phyloP scores from a whole-genome alignment of 2,329 filamentous ascomycete species.

The Paramyrothecium sp. region DNA sequence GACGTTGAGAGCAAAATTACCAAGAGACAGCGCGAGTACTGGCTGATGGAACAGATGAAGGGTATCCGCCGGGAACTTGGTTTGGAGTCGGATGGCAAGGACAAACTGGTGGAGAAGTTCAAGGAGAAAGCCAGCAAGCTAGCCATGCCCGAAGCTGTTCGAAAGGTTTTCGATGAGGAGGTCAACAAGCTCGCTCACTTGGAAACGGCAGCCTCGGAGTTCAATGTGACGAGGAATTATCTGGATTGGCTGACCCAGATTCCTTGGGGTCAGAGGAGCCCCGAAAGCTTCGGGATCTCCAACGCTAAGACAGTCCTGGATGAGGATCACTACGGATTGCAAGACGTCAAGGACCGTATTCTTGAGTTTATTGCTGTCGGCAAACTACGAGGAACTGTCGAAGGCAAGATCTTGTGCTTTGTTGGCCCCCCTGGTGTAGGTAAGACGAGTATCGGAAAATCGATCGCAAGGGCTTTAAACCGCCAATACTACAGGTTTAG shows the following conservation, averaged over 20 bases:
- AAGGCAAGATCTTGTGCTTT: constrained; percentile 97
- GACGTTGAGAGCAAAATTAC: constrained; percentile 97
- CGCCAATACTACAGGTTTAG: constrained; percentile 98
- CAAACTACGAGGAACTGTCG: constrained; percentile 93
- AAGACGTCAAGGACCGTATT: constrained; percentile 98
- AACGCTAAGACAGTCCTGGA: constrained; percentile 89
- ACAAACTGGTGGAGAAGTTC: constrained; percentile 96
- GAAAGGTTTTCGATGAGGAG: constrained; percentile 98
- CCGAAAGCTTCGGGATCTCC: constrained; percentile 94
- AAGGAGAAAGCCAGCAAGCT: constrained; percentile 91
- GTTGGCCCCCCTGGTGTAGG: constrained; percentile 96
- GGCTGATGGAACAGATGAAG: constrained; percentile 99
- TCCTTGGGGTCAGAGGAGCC: constrained; percentile 92
- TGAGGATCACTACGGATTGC: constrained; percentile 93
- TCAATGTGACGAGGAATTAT: constrained; percentile 98
- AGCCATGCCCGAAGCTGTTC: constrained; percentile 94
- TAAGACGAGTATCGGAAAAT: constrained; percentile 98
- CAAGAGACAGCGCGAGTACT: constrained; percentile 96
- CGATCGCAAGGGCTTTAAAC: constrained; percentile 90
- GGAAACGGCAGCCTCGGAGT: constrained; percentile 94
- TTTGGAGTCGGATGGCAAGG: constrained; percentile 96
- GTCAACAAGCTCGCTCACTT: constrained; percentile 95
- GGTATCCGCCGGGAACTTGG: constrained; percentile 93
- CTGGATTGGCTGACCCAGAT: constrained; percentile 98
- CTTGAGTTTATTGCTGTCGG: constrained; percentile 97